Conservation (phyloP, 2,329 filamentous ascomycete species). For the Lachnellula willkommii region DNA sequence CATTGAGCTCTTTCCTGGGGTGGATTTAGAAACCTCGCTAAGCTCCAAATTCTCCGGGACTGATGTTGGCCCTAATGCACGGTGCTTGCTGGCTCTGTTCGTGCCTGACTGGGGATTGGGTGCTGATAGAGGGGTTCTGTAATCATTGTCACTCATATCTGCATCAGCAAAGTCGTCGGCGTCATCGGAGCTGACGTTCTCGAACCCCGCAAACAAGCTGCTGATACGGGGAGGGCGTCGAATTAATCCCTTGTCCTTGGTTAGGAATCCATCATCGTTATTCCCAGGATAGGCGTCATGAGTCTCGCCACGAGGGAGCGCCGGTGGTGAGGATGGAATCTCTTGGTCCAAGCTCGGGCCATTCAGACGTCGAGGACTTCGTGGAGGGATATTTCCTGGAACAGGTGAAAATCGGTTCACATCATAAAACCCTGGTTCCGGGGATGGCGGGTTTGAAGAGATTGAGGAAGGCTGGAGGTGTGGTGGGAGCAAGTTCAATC, state of each 20-base stretch:
- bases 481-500: conserved; percentile 66
- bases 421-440: conserved; percentile 34
- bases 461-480: conserved; percentile 78
- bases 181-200: conserved; percentile 64
- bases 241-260: conserved; percentile 48
- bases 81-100: conserved; percentile 15
- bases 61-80: conserved; percentile 21
- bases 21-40: conserved; percentile 16
- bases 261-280: conserved; percentile 73
- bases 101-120: conserved; percentile 43
- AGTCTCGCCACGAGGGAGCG: conserved; percentile 35
- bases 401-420: conserved; percentile 44
- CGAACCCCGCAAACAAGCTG: conserved; percentile 83
- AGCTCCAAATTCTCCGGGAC: conserved; percentile 26
- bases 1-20: conserved; percentile 12
- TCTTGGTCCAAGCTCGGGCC: conserved; percentile 42
- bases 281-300: conserved; percentile 70
- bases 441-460: conserved; percentile 54
- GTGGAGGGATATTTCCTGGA: conserved; percentile 50
- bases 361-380: conserved; percentile 54
- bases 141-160: conserved; percentile 63
- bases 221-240: conserved; percentile 69
- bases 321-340: conserved; percentile 45
- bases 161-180: conserved; percentile 56
- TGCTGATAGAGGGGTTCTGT: conserved; percentile 59